Evolutionary conservation across 345 rosid genomes (phyloP), one percentile per base, ranked within the genome.

Genomic region (Draba incana): DNA sequence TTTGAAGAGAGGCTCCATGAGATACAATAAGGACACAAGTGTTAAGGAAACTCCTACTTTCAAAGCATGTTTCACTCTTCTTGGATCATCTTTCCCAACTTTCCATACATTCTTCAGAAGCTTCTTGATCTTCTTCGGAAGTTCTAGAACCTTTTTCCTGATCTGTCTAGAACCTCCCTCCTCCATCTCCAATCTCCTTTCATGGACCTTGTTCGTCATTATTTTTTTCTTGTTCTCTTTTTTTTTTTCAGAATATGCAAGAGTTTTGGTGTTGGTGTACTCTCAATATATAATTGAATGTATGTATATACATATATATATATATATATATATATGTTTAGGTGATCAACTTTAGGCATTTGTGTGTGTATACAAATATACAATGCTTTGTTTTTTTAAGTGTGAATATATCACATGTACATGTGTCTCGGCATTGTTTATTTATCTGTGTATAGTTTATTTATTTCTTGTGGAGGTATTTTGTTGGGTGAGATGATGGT

Each of bases 31-130:
- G 7, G 98, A 88, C 8, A 86, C 97, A 24, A 91, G 66, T 10
- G 96, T 77, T 66, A 88, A 53, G 1, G 93, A 70, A 2, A 79
- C 16, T 1, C 98, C 98, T 3, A 92, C 96, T 84, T 92, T 88
- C 13, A 88, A 33, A 23, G 96, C 79, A 73, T 92, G 98, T 12
- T 82, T 70, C 53, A 66, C 77, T 69, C 88, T 77, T 70, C 98
- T 66, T 8, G 93, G 93, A 74, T 91, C 97, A 6, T 91, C 93
- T 46, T 75, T 71, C 4, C 97, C 92, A 37, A 79, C 66, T 23
- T 79, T 71, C 80, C 78, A 77, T 57, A 79, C 16, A 43, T 50
- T 78, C 31, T 54, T 45, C 73, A 80, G 80, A 62, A 70, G 64
- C 27, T 68, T 83, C 53, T 60, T 80, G 20, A 77, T 25, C 72